Conservation (phyloP, 108 stramenopile species). For the Conticribra guillardii region DNA sequence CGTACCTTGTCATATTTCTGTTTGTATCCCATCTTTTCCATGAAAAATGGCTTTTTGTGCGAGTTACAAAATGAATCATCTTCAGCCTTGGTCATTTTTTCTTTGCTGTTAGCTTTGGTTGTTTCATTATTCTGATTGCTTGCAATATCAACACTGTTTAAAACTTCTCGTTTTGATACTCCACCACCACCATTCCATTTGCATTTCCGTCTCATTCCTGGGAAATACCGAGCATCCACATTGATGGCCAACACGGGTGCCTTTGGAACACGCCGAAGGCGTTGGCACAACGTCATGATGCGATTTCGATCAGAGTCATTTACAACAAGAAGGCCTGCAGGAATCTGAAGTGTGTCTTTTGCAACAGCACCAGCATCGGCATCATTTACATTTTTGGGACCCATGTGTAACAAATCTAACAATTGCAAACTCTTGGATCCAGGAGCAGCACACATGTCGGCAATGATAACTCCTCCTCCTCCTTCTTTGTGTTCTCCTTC, state of each 20-base stretch:
- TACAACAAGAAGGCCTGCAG: conserved; percentile 88
- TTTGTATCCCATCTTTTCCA: conserved; percentile 5
- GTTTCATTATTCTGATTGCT: too few species aligned
- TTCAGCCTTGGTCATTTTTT: too few species aligned
- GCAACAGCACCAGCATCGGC: background rate
- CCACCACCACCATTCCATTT: background rate
- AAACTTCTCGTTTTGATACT: too few species aligned
- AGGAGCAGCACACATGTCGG: conserved; percentile 93
- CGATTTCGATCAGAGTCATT: conserved; percentile 91
- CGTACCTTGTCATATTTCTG: conserved; percentile 86
- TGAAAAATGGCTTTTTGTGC: too few species aligned
- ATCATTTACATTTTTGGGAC: background rate
- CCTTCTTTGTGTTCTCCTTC: background rate
- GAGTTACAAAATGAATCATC: background rate
- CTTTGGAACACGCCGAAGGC: conserved; percentile 67
- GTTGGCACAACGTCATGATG: conserved; percentile 91
- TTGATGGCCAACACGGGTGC: conserved; percentile 17
- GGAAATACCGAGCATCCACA: conserved; percentile 80
- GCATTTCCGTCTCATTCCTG: conserved; percentile 29
- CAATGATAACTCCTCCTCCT: background rate
- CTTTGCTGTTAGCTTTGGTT: too few species aligned
- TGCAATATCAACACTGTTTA: too few species aligned
- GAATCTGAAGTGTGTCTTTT: conserved; percentile 26
- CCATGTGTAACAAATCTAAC: conserved; percentile 75
- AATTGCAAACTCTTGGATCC: conserved; percentile 94